Percentiles rank a stretch among this genome's conserved stretches.
phyloP scores from a whole-genome alignment of 2,329 filamentous ascomycete genomes.

The Colletotrichum lini region DNA sequence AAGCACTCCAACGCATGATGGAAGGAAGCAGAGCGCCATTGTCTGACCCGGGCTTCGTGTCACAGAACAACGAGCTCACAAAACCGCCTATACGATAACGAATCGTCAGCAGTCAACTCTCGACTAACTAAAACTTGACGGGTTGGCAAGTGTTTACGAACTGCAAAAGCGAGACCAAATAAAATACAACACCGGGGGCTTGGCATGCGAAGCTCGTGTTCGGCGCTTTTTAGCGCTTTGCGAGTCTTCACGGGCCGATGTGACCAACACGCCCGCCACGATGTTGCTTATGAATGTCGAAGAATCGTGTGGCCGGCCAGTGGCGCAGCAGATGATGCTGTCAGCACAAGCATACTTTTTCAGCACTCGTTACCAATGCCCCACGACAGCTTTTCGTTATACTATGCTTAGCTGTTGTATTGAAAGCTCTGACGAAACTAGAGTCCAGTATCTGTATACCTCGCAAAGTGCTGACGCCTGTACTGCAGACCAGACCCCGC shows the following conservation, averaged over 20 bases:
- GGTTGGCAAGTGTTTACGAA: background rate
- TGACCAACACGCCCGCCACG: conserved; percentile 13
- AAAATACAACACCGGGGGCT: background rate
- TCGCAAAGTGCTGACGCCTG: background rate
- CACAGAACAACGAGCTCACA: background rate
- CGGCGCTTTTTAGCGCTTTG: conserved; percentile 23
- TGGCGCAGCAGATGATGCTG: conserved; percentile 12
- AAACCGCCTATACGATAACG: background rate
- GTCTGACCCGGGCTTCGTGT: conserved; percentile 15
- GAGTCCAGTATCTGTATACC: background rate
- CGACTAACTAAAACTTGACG: background rate
- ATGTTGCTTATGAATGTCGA: conserved; percentile 14
- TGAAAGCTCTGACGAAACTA: background rate
- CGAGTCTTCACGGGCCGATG: conserved; percentile 12
- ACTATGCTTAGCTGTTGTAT: background rate
- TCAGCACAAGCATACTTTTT: conserved; percentile 4
- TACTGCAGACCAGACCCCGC: background rate
- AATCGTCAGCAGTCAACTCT: background rate
- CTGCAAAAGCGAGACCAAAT: background rate
- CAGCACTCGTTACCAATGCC: background rate
- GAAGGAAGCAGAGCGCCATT: background rate
- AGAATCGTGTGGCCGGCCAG: conserved; percentile 12
- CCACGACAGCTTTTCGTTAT: background rate
- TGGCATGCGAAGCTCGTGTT: conserved; percentile 21
- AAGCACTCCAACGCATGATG: background rate